A percentile compares a stretch with the other conserved stretches of the same genome.
Conservation (phyloP, 2,329 filamentous ascomycete genomes). For the Aspergillus pseudoterreus region DNA sequence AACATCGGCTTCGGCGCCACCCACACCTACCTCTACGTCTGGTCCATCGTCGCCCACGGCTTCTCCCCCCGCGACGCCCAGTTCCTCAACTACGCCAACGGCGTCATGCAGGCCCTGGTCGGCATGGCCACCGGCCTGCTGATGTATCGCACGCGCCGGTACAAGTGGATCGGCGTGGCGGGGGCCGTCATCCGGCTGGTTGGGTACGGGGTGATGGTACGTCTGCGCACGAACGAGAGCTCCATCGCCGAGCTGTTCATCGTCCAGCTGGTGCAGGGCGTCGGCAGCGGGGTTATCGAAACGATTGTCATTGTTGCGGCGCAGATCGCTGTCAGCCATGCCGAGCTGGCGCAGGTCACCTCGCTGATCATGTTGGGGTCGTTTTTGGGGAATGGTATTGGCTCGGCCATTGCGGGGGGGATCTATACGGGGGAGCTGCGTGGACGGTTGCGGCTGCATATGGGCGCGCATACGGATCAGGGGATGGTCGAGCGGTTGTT, state of each 20-base stretch:
- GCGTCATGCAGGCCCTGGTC: conserved; percentile 43
- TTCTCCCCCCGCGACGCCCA: conserved; percentile 41
- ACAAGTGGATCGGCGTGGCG: conserved; percentile 46
- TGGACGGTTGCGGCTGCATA: conserved; percentile 30
- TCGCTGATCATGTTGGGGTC: conserved; percentile 43
- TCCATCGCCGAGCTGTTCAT: conserved; percentile 45
- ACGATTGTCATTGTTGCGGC: conserved; percentile 43
- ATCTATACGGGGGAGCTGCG: conserved; percentile 50
- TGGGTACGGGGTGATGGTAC: conserved; percentile 51
- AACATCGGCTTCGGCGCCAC: conserved; percentile 43
- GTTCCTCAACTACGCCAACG: conserved; percentile 38
- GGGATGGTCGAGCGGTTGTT: conserved; percentile 37
- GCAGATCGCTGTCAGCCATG: conserved; percentile 45
- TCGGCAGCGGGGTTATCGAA: conserved; percentile 47
- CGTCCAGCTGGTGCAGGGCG: conserved; percentile 48
- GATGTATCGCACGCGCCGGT: conserved; percentile 43
- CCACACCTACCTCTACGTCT: conserved; percentile 49
- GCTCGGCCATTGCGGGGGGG: conserved; percentile 44
- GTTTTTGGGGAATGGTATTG: conserved; percentile 37
- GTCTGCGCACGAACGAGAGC: conserved; percentile 44
- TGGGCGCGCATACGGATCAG: conserved; percentile 31
- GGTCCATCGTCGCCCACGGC: conserved; percentile 43
- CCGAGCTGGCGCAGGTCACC: conserved; percentile 48
- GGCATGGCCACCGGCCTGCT: conserved; percentile 40
- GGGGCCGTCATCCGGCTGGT: conserved; percentile 43